phyloP scores from a whole-genome alignment of 1,284 basidiomycete genomes.

The Cutaneotrichosporon daszewskae region DNA sequence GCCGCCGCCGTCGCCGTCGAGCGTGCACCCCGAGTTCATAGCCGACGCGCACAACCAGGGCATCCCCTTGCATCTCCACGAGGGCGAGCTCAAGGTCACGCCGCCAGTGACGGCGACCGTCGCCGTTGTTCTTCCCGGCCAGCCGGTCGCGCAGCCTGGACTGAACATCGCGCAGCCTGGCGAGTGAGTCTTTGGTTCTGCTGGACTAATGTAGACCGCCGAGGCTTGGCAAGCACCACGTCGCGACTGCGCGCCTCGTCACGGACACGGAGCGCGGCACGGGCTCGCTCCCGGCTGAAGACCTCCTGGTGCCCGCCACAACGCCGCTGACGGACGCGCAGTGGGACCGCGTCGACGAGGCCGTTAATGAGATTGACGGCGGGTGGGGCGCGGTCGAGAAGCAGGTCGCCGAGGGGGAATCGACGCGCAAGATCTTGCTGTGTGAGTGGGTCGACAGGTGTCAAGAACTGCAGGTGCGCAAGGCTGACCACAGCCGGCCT shows the following conservation, averaged over 20 bases:
- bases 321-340: slow-evolving; percentile 50
- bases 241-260: slow-evolving; percentile 3
- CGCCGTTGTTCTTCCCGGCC: background rate
- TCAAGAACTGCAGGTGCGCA: no score
- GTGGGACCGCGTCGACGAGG: slow-evolving; percentile 68
- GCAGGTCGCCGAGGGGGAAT: slow-evolving; percentile 28
- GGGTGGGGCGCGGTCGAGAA: slow-evolving; percentile 20
- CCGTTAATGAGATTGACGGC: slow-evolving; percentile 52
- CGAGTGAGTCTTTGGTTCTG: slow-evolving; percentile 1
- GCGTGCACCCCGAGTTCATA: slow-evolving; percentile 36
- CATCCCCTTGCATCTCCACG: background rate
- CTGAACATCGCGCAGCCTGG: background rate
- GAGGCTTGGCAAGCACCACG: background rate
- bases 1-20: slow-evolving; percentile 31
- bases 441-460: slow-evolving; percentile 53
- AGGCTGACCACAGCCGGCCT: slow-evolving; percentile 73
- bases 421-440: slow-evolving; percentile 60
- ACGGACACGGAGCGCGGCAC: background rate
- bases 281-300: slow-evolving; percentile 20
- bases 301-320: slow-evolving; percentile 37
- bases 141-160: background rate
- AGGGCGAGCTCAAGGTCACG: background rate
- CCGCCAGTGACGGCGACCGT: slow-evolving; percentile 8
- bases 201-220: background rate
- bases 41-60: slow-evolving; percentile 36